A percentile compares a stretch with the other conserved stretches of the same genome.
Conservation (phyloP, 176 grass and related monocot genomes). For the Pontederia paniculata region DNA sequence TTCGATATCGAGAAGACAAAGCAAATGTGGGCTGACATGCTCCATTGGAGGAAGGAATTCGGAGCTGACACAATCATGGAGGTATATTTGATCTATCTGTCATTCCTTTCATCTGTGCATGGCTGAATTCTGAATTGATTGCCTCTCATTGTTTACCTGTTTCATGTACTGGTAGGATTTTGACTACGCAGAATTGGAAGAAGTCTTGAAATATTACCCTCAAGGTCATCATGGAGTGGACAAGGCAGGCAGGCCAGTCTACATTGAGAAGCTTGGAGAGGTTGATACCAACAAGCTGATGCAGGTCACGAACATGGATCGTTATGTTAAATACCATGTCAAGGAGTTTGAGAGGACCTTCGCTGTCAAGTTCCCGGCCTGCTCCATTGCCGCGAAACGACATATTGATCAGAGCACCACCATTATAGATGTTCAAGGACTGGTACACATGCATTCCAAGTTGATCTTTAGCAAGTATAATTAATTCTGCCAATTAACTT, state of each 20-base stretch:
- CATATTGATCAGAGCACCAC: constrained; percentile 97
- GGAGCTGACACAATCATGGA: constrained; percentile 63
- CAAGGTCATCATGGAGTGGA: constrained; percentile 96
- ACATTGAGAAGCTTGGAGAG: constrained; percentile 79
- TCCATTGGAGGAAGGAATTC: constrained; percentile 78
- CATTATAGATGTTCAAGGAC: constrained; percentile 91
- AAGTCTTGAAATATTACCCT: constrained; percentile 89
- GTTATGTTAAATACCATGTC: constrained; percentile 83
- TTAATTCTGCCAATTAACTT: not conserved
- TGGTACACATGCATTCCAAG: constrained; percentile 25
- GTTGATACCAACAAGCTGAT: constrained; percentile 85
- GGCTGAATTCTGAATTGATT: not conserved
- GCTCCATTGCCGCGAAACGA: constrained; percentile 65
- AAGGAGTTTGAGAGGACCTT: constrained; percentile 95
- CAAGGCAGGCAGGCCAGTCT: constrained; percentile 72
- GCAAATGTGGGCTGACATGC: constrained; percentile 91
- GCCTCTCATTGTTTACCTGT: not conserved
- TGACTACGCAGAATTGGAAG: constrained; percentile 68
- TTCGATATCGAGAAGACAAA: constrained; percentile 91
- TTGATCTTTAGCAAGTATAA: not conserved
- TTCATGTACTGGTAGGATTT: constrained; percentile 34
- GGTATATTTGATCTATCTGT: constrained; percentile 8
- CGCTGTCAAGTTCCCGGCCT: constrained; percentile 82
- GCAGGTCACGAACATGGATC: constrained; percentile 75
- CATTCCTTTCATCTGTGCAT: not conserved